phyloP scores from a whole-genome alignment of 768 basidiomycete genomes.

The Lactarius trivialis region DNA sequence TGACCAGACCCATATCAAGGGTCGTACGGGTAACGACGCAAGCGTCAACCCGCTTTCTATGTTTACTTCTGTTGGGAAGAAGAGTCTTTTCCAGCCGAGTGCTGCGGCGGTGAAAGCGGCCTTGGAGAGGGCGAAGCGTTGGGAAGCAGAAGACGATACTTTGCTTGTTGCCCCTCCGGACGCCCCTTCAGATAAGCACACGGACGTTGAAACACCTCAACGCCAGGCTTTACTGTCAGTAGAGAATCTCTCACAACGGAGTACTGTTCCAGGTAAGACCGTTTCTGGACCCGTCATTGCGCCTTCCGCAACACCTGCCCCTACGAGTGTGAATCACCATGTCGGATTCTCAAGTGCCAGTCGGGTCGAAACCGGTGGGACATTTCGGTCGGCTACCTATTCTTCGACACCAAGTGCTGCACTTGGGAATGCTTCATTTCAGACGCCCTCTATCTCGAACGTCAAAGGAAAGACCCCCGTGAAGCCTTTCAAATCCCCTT shows the following conservation, averaged over 20 bases:
- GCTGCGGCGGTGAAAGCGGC: conserved; percentile 10
- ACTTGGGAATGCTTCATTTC: neutral
- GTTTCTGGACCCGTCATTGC: neutral
- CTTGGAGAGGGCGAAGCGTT: conserved; percentile 7
- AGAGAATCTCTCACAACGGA: neutral
- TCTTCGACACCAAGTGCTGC: conserved; percentile 4
- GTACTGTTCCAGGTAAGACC: neutral
- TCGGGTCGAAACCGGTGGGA: neutral
- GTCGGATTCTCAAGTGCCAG: neutral
- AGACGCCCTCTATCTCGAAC: conserved; percentile 1
- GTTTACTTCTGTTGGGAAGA: conserved; percentile 17
- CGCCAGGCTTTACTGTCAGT: neutral
- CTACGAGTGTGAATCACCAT: neutral
- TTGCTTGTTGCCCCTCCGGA: neutral
- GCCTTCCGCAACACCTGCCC: neutral
- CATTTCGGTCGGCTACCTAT: conserved; percentile 3
- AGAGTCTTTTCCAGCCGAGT: conserved; percentile 13
- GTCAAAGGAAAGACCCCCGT: conserved; percentile 1
- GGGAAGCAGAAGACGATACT: conserved; percentile 17
- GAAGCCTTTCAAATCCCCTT: conserved; percentile 19
- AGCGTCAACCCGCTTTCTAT: neutral
- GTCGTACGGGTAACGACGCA: neutral
- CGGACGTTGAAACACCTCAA: neutral
- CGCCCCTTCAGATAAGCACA: neutral
- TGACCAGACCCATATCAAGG: neutral